Base-by-base conservation (phyloP, 345 rosid genomes). In the Passiflora organensis region DNA sequence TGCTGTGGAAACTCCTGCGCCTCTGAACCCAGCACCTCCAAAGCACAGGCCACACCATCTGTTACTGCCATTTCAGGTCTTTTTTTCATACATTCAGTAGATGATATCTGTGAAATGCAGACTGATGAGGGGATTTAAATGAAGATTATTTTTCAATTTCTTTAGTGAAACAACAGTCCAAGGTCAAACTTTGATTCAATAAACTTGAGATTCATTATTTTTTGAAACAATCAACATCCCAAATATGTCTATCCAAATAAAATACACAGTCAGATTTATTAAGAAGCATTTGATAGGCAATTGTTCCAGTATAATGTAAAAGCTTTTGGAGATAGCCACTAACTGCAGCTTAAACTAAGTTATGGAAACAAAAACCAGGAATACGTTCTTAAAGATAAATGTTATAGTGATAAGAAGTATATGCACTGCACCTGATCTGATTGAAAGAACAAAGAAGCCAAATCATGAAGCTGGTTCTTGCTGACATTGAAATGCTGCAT, bases 401-500 rank as follows among this genome's bases (percentile, higher is more conserved):
- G 8, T 3, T 43, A 38, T n/a, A 64, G 53, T 64, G 47, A 44
- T 8, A 38, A 44, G 53, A 52, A 39, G 44, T 12, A 41, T 15
- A 48, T 32, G 43, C 41, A 74, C 51, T 52, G 32, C 51, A 81
- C 94, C 91, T 87, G 82, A 68, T 83, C 82, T 53, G 84, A 80
- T 59, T 76, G 83, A 48, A 75, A 70, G 73, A 83, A 79, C 32
- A 80, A 56, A 58, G 88, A 74, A 70, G 79, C 83, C 58, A 83
- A 68, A 67, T 67, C 76, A 70, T 70, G 77, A 72, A 83, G 76
- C 65, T 78, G 87, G 70, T 72, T 76, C 71, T 60, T 68, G 76
- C 87, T 83, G 55, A 83, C 75, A 67, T 87, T 85, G 73, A 71
- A 76, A 65, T 78, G 75, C 67, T 65, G 75, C 44, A 72, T 61